Conservation (phyloP, 1,284 basidiomycete species). For the Malassezia equina region DNA sequence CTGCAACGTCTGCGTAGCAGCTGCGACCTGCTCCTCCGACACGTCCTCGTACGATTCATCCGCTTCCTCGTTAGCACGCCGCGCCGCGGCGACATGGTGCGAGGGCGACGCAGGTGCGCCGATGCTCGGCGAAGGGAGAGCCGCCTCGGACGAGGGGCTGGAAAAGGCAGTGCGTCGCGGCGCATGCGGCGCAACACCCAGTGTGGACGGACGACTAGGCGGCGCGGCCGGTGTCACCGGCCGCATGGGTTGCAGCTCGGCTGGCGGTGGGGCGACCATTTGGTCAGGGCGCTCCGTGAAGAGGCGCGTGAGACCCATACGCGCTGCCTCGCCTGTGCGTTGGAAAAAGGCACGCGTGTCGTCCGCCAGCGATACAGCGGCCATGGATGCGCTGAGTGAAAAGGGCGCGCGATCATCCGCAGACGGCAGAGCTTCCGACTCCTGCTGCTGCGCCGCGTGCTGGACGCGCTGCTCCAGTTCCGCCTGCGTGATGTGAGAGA, state of each 20-base stretch:
- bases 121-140: not conserved
- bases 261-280: not conserved
- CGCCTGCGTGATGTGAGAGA: conserved; percentile 81
- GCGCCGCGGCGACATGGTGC: conserved; percentile 12
- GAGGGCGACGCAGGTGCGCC: conserved; percentile 12
- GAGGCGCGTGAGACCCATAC: conserved; percentile 32
- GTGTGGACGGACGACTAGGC: not conserved
- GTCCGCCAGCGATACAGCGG: conserved; percentile 29
- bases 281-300: conserved; percentile 41
- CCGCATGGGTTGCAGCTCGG: conserved; percentile 3
- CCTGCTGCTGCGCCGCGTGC: not conserved
- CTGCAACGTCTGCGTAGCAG: conserved; percentile 24
- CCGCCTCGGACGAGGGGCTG: not conserved
- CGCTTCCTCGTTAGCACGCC: not conserved
- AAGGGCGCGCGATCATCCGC: not conserved
- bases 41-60: not conserved
- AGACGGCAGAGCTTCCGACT: conserved; percentile 3
- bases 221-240: conserved; percentile 5
- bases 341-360: conserved; percentile 44
- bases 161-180: conserved; percentile 9
- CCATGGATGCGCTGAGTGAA: conserved; percentile 2
- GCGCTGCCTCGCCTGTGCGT: conserved; percentile 44
- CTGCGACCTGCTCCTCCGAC: conserved; percentile 7
- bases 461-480: conserved; percentile 62
- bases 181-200: conserved; percentile 21